A percentile compares a stretch with the other conserved stretches of the same genome.
These are phyloP conservation scores for Ogataea pignaliae DNA, from an alignment of 805 yeast species.

Conservation along the genomic window DNA sequence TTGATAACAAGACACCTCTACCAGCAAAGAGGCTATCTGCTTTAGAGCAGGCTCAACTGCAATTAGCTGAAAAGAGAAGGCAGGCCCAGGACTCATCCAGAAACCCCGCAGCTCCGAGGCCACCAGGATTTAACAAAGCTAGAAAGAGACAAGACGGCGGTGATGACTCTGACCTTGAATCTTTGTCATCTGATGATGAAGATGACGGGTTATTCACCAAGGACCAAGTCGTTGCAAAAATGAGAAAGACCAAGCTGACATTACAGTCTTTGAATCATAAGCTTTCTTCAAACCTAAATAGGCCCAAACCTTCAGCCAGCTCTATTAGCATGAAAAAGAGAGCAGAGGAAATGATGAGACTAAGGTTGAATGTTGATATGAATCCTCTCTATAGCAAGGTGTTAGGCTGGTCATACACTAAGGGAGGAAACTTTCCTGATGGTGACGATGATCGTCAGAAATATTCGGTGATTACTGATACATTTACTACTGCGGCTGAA, in stretches of 20 bases:
- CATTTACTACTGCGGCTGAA: conserved; percentile 54
- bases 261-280: conserved; percentile 26
- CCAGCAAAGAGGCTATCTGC: conserved; percentile 20
- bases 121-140: conserved; percentile 47
- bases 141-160: conserved; percentile 10
- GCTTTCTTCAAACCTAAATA: conserved; percentile 4
- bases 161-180: conserved; percentile 16
- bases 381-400: conserved; percentile 68
- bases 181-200: conserved; percentile 32
- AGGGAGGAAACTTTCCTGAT: conserved; percentile 54
- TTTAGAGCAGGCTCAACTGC: conserved; percentile 24
- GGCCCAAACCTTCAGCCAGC: conserved; percentile 17
- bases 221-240: conserved; percentile 29
- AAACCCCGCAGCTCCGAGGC: conserved; percentile 47
- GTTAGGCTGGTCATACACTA: conserved; percentile 71
- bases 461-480: conserved; percentile 47
- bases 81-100: conserved; percentile 12
- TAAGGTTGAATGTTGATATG: conserved; percentile 71
- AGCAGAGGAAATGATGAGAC: conserved; percentile 75
- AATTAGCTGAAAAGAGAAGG: conserved; percentile 23
- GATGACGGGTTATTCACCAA: conserved; percentile 40
- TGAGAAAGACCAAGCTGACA: conserved; percentile 22
- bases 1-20: conserved; percentile 7
- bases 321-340: conserved; percentile 41
- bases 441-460: conserved; percentile 31